Percentiles rank a stretch among this genome's conserved stretches.
phyloP scores from a whole-genome alignment of 257 asterid species.

The Buddleja alternifolia region DNA sequence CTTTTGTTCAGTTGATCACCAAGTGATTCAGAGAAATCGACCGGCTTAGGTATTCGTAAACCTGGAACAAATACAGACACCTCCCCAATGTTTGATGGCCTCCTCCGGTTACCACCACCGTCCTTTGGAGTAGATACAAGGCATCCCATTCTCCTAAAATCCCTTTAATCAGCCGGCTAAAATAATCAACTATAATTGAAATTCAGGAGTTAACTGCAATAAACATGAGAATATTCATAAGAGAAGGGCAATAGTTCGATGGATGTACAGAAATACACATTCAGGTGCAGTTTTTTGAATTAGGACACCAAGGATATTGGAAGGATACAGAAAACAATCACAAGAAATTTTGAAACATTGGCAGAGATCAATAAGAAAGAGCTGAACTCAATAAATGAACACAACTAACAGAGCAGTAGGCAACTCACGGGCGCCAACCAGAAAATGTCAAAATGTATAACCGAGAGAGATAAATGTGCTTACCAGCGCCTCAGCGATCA shows the following conservation, averaged over 20 bases:
- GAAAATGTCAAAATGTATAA: conserved; percentile 32
- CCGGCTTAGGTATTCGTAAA: conserved; percentile 84
- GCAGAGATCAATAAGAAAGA: conserved; percentile 38
- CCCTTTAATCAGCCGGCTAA: conserved; percentile 38
- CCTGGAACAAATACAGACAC: conserved; percentile 92
- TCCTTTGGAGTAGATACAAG: conserved; percentile 73
- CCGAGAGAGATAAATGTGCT: conserved; percentile 38
- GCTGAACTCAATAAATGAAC: conserved; percentile 48
- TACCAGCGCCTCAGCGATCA: conserved; percentile 49
- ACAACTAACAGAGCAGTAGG: conserved; percentile 68
- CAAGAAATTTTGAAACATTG: conserved; percentile 36
- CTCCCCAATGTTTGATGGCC: conserved; percentile 92
- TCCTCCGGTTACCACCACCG: conserved; percentile 73
- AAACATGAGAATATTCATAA: conserved; percentile 18
- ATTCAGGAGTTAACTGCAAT: conserved; percentile 10
- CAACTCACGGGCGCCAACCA: conserved; percentile 54
- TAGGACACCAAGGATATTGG: conserved; percentile 2
- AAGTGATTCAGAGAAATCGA: conserved; percentile 67
- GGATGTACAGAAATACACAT: conserved; percentile 18
- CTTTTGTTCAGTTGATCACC: conserved; percentile 60
- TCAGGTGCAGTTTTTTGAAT: conserved; percentile 16
- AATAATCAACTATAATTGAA: conserved; percentile 25
- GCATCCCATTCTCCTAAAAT: conserved; percentile 82
- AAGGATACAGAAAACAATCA: conserved; percentile 28
- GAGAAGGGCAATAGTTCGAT: not conserved